Evolutionary conservation across 2,329 filamentous ascomycete species (phyloP).

Genomic region (Diaporthe australafricana): DNA sequence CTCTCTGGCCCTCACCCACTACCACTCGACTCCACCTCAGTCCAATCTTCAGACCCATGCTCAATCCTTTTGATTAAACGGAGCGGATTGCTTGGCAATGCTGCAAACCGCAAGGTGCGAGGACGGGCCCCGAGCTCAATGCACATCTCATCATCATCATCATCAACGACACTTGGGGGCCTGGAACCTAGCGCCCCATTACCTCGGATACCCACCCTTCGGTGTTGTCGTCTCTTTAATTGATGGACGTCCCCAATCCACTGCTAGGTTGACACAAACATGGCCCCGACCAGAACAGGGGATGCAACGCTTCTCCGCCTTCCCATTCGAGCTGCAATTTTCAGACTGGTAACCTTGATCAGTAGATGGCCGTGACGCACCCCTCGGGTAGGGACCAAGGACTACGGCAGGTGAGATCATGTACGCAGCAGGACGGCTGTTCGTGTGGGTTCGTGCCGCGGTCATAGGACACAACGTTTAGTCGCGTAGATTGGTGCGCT

Average conservation of each 20-base stretch:
- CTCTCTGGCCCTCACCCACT: constrained; percentile 19
- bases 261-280: not conserved
- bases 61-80: constrained; percentile 31
- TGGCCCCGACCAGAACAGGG: not conserved
- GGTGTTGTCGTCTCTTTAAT: not conserved
- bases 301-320: not conserved
- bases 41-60: constrained; percentile 26
- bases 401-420: not conserved
- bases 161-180: not conserved
- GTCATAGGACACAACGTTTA: not conserved
- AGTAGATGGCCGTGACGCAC: not conserved
- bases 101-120: not conserved
- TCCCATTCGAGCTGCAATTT: not conserved
- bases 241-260: not conserved
- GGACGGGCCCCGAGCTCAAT: constrained; percentile 10
- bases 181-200: not conserved
- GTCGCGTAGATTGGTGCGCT: not conserved
- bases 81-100: constrained; percentile 20
- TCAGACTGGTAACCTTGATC: not conserved
- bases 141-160: not conserved
- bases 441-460: not conserved
- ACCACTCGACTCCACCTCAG: constrained; percentile 12
- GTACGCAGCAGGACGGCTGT: not conserved
- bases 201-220: constrained; percentile 2
- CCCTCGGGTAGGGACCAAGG: not conserved